These are phyloP conservation scores for Letharia lupina DNA, from an alignment of 495 filamentous ascomycete genomes.

Conservation along the genomic window DNA sequence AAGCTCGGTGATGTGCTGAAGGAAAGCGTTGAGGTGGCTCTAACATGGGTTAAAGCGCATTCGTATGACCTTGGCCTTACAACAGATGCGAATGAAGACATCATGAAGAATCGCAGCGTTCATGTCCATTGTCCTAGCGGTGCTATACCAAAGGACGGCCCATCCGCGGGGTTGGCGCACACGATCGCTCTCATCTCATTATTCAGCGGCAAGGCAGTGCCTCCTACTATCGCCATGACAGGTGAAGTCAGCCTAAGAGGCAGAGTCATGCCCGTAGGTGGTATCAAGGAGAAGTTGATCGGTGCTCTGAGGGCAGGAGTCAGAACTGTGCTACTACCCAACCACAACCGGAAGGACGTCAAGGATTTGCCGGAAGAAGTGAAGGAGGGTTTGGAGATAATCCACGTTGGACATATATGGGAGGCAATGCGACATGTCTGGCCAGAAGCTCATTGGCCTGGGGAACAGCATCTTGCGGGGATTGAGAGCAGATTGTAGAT, in stretches of 20 bases:
- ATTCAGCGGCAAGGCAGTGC: conserved; percentile 80
- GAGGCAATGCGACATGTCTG: conserved; percentile 76
- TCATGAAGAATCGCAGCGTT: conserved; percentile 91
- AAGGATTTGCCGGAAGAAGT: conserved; percentile 90
- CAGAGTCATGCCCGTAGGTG: conserved; percentile 80
- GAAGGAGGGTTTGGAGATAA: conserved; percentile 75
- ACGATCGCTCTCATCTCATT: conserved; percentile 87
- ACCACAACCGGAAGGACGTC: conserved; percentile 85
- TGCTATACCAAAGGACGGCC: conserved; percentile 89
- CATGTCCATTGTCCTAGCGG: conserved; percentile 96
- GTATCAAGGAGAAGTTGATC: conserved; percentile 98
- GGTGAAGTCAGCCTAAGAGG: conserved; percentile 88
- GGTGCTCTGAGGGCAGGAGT: conserved; percentile 89
- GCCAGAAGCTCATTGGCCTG: conserved; percentile 75
- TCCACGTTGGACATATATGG: conserved; percentile 80
- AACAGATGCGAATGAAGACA: conserved; percentile 70
- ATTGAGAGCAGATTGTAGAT: conserved; percentile 57
- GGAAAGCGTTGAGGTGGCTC: conserved; percentile 91
- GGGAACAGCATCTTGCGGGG: conserved; percentile 53
- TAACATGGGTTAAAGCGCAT: conserved; percentile 95
- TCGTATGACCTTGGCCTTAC: conserved; percentile 86
- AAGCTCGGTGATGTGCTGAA: conserved; percentile 98
- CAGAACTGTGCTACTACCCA: conserved; percentile 83
- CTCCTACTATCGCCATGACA: conserved; percentile 94
- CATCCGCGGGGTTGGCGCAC: conserved; percentile 85